Evolutionary conservation across 768 basidiomycete species (phyloP), one percentile per base, ranked within the genome.

Genomic region (Suillus weaverae): DNA sequence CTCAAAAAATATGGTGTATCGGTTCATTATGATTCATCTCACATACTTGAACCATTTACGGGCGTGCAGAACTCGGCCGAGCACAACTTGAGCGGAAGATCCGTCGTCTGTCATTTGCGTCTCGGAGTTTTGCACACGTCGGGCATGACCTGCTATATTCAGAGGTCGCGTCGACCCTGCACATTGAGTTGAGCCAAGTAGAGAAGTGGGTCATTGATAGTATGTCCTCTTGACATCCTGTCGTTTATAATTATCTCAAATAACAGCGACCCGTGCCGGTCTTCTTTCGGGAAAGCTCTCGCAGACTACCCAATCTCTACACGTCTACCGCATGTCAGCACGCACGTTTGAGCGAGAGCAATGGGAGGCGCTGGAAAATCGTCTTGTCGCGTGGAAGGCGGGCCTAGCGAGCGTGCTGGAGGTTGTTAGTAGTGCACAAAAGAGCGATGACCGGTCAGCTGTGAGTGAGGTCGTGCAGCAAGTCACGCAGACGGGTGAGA

Each of bases 151-250:
- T 96, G 16, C 77, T 89, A 0, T 95, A 95, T 74, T 74, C 85
- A 11, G 84, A 82, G 70, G 86, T 95, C 43, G 88, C 89, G 1
- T 80, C 86, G 35, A 81, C 85, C 14, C 77, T 95, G 51, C 85
- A 91, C 67, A 86, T 93, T 9, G 83, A 87, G 32, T 66, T 75
- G 26, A 79, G 84, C 32, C 81, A 91, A 64, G 91, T 95, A 35
- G 94, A 95, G 74, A 88, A 85, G 70, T 95, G 92, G 92, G 87
- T 88, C 46, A 95, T 95, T 67, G 92, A 95, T 77, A 89, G 93
- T 94, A 71, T 66, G 81, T 68, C 14, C 36, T 54, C 62, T 61
- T 9, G n/a, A 46, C 3, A 36, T 5, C 39, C 41, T 35, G 53
- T 26, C 55, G 54, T 53, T 22, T 22, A 20, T 7, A 5, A 32